Conservation (phyloP, 2,329 filamentous ascomycete species). For the Amphichorda felina region DNA sequence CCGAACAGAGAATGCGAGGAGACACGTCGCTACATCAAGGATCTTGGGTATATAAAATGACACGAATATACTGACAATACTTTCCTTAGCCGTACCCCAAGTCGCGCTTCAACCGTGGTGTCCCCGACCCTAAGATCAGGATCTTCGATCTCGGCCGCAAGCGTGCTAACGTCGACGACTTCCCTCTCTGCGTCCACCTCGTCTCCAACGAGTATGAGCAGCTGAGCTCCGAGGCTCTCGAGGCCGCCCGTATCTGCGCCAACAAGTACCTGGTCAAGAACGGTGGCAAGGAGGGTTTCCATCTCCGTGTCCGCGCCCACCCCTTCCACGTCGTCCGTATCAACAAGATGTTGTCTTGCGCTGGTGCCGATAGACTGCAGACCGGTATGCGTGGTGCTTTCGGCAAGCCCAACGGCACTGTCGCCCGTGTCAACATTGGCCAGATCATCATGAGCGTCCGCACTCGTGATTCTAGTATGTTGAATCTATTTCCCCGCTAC, state of each 20-base stretch:
- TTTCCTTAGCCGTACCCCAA: constrained; percentile 78
- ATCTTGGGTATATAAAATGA: too few species aligned
- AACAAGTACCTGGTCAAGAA: constrained; percentile 89
- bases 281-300: constrained; percentile 62
- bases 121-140: constrained; percentile 71
- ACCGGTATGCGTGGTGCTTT: constrained; percentile 99
- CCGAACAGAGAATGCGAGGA: too few species aligned
- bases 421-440: constrained; percentile 99
- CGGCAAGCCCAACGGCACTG: constrained; percentile 98
- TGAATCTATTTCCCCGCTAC: too few species aligned
- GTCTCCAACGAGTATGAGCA: constrained; percentile 99
- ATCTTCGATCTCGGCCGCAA: constrained; percentile 99
- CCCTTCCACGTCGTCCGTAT: constrained; percentile 99
- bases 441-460: constrained; percentile 97
- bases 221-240: constrained; percentile 97
- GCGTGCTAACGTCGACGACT: constrained; percentile 97
- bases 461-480: constrained; percentile 83
- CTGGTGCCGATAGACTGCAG: constrained; percentile 99
- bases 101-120: constrained; percentile 99
- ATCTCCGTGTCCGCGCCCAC: constrained; percentile 76
- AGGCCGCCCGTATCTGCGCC: constrained; percentile 99
- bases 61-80: too few species aligned
- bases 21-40: too few species aligned
- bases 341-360: constrained; percentile 99
- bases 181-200: constrained; percentile 97